Percentiles rank a stretch among this genome's conserved stretches.
Conservation (phyloP, 2,329 filamentous ascomycete genomes). For the Aspergillus aculeatinus region DNA sequence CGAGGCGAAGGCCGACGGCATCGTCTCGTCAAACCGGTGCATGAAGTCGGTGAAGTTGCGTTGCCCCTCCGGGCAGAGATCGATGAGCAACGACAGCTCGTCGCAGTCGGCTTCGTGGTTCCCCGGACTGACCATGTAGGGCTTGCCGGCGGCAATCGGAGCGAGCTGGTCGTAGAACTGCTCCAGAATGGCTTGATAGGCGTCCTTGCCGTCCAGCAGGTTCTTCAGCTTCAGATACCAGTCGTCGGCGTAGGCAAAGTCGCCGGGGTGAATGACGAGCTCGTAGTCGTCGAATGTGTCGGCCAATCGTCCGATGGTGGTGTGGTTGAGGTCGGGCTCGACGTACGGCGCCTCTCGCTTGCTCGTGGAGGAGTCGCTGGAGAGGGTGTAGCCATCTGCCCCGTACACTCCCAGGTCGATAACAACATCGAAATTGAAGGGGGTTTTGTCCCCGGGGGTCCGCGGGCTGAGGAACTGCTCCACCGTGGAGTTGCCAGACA, state of each 20-base stretch:
- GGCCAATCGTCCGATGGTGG: slow-evolving; percentile 57
- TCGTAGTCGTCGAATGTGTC: slow-evolving; percentile 56
- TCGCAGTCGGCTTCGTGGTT: slow-evolving; percentile 60
- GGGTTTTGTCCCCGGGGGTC: slow-evolving; percentile 53
- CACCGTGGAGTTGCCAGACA: slow-evolving; percentile 55
- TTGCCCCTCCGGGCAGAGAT: slow-evolving; percentile 47
- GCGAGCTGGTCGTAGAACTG: slow-evolving; percentile 58
- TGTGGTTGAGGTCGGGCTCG: slow-evolving; percentile 56
- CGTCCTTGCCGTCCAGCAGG: slow-evolving; percentile 49
- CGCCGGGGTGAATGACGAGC: slow-evolving; percentile 43
- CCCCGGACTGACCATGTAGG: slow-evolving; percentile 58
- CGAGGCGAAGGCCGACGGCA: slow-evolving; percentile 54
- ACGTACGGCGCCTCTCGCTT: slow-evolving; percentile 51
- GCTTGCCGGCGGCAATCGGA: slow-evolving; percentile 54
- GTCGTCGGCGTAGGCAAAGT: slow-evolving; percentile 60
- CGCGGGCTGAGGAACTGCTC: slow-evolving; percentile 57
- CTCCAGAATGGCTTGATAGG: slow-evolving; percentile 59
- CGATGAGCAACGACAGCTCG: slow-evolving; percentile 26
- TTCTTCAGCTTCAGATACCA: slow-evolving; percentile 53
- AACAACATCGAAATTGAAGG: slow-evolving; percentile 54
- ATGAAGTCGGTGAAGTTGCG: slow-evolving; percentile 62
- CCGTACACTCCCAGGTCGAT: slow-evolving; percentile 59
- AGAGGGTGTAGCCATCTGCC: slow-evolving; percentile 52
- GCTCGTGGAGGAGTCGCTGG: slow-evolving; percentile 42
- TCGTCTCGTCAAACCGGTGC: slow-evolving; percentile 54